phyloP scores from a whole-genome alignment of 805 yeast species.

The Suhomyces sp. region DNA sequence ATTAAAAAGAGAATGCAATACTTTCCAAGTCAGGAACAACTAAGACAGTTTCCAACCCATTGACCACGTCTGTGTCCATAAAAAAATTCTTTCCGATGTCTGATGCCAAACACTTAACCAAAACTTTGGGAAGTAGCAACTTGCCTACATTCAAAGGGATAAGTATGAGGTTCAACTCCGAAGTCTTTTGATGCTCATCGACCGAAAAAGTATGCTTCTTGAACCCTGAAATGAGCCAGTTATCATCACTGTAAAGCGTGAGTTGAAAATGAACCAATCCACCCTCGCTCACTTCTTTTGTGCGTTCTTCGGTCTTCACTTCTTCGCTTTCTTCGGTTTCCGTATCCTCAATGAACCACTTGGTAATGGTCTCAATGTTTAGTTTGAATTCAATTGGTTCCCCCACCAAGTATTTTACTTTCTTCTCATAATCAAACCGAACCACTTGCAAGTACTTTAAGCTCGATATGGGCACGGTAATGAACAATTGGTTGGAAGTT shows the following conservation, averaged over 20 bases:
- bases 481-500: conserved; percentile 27
- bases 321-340: conserved; percentile 2
- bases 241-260: conserved; percentile 55
- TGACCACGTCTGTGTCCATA: conserved; percentile 63
- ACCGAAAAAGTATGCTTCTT: conserved; percentile 51
- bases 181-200: conserved; percentile 8
- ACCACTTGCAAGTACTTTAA: conserved; percentile 60
- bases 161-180: conserved; percentile 43
- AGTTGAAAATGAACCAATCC: conserved; percentile 32
- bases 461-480: conserved; percentile 62
- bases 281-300: neutral
- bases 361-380: conserved; percentile 40
- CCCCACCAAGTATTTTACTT: conserved; percentile 55
- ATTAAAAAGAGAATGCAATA: conserved; percentile 52
- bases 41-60: conserved; percentile 64
- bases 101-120: conserved; percentile 24
- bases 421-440: conserved; percentile 40
- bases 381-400: conserved; percentile 53
- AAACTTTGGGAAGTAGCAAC: conserved; percentile 61
- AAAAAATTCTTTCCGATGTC: conserved; percentile 30
- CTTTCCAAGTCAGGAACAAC: conserved; percentile 70
- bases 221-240: conserved; percentile 80
- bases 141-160: conserved; percentile 79
- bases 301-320: neutral
- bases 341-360: conserved; percentile 37